Base-by-base conservation (phyloP, 164 flowering plant species). In the Berberis thunbergii region DNA sequence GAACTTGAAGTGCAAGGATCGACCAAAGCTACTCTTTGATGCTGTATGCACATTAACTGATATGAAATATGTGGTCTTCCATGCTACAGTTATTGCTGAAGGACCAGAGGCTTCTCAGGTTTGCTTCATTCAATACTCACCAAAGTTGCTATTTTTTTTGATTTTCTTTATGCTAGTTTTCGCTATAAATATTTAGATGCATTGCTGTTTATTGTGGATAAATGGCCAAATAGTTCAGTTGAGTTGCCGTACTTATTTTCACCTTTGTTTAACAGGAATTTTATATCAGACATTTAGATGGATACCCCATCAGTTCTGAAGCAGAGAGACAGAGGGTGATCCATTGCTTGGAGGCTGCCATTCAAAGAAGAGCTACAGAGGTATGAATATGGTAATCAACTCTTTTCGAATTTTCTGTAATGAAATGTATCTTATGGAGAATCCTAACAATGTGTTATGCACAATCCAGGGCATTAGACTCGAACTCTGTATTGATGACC, bases 21-120 rank as follows among this genome's bases (percentile, higher is more conserved):
- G 96, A 38, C 94, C 89, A 1, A 89, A 87, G 73, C 74, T 89
- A 49, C 62, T 89, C 63, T 87, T 84, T 74, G 96, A 87, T 59
- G 77, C 72, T 26, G 70, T 87, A 12, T 89, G 96, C 75, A 80
- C 94, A 43, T 69, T 89, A 5, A 89, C 96, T 1, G 94, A 87
- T 67, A 89, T 89, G 97, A 80, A 89, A 64, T 89, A 87, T 76
- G 87, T 87, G 9, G 84, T 87, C 45, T 87, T 80, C 70, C 97
- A 89, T 72, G 94, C 86, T 40, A 81, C 79, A 69, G 86, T 89
- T 67, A 61, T 66, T 59, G 75, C 87, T 0, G 88, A 76, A 68
- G 74, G 70, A 57, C 67, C 50, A 65, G 88, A 89, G 71, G 91
- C 97, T 55, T 86, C 4, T 57, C 60, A 57, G 60, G 60, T 57